Evolutionary conservation across 2,329 filamentous ascomycete species (phyloP).

Genomic region (Exophiala oligosperma): DNA sequence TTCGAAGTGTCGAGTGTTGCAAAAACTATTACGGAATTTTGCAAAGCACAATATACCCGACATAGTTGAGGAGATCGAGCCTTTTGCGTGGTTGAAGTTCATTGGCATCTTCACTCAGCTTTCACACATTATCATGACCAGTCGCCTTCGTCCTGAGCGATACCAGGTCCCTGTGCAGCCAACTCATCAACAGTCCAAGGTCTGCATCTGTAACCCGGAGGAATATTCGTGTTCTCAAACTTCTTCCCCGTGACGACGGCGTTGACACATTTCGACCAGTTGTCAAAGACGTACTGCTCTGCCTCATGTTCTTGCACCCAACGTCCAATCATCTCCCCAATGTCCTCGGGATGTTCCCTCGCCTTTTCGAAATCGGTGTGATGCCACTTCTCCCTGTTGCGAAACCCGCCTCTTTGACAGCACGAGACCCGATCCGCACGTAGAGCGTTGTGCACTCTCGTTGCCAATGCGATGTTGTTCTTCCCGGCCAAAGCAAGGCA

Average conservation of each 20-base stretch:
- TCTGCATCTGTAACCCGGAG: constrained; percentile 42
- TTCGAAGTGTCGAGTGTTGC: too few species aligned
- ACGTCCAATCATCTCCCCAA: neutral
- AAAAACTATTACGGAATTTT: too few species aligned
- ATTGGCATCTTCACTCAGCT: too few species aligned
- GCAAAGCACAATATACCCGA: too few species aligned
- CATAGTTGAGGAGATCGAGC: too few species aligned
- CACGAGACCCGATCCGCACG: constrained; percentile 8
- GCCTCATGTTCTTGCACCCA: constrained; percentile 13
- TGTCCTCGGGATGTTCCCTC: neutral
- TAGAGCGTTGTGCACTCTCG: constrained; percentile 13
- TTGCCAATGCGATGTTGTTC: constrained; percentile 19
- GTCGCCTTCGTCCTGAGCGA: too few species aligned
- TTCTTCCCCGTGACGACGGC: neutral
- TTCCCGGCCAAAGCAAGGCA: constrained; percentile 35
- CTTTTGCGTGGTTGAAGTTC: too few species aligned
- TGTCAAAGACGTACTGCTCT: constrained; percentile 8
- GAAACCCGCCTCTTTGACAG: constrained; percentile 8
- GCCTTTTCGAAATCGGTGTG: neutral
- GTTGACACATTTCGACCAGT: constrained; percentile 2
- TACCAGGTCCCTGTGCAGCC: too few species aligned
- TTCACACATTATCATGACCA: too few species aligned
- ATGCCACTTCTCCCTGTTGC: constrained; percentile 9
- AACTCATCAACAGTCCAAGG: constrained; percentile 35
- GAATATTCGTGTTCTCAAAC: constrained; percentile 39